Conservation (phyloP, 164 flowering plant genomes). For the Vitis rupestris region DNA sequence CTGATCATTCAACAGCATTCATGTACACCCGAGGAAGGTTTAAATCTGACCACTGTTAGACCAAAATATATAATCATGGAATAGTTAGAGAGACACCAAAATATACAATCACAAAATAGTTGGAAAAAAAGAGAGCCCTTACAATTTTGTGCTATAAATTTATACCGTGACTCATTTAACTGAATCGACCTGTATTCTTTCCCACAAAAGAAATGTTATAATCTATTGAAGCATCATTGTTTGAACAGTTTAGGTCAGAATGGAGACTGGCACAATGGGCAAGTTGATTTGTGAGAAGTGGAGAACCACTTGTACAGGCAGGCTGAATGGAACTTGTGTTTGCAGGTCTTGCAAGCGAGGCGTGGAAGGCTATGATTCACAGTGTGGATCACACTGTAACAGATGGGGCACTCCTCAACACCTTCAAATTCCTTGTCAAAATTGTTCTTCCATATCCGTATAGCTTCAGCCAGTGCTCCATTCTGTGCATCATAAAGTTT, state of each 20-base stretch:
- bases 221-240: not conserved
- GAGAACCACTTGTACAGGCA: constrained; percentile 98
- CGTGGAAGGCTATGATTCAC: constrained; percentile 81
- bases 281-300: constrained; percentile 90
- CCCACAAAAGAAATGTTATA: not conserved
- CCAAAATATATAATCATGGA: too few species aligned
- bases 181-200: not conserved
- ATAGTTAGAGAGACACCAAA: too few species aligned
- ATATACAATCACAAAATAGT: too few species aligned
- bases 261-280: constrained; percentile 96
- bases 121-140: not conserved
- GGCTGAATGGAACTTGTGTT: constrained; percentile 92
- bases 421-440: constrained; percentile 96
- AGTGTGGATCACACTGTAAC: constrained; percentile 95
- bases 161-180: not conserved
- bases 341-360: constrained; percentile 97
- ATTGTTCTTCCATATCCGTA: constrained; percentile 82
- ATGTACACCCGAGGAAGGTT: too few species aligned
- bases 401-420: constrained; percentile 97
- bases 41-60: too few species aligned
- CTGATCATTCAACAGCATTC: too few species aligned
- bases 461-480: constrained; percentile 94
- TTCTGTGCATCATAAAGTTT: constrained; percentile 56
- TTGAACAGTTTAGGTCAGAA: constrained; percentile 39
- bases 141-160: not conserved